Conservation (phyloP, 176 grass and related monocot species). For the Hyparrhenia diplandra region DNA sequence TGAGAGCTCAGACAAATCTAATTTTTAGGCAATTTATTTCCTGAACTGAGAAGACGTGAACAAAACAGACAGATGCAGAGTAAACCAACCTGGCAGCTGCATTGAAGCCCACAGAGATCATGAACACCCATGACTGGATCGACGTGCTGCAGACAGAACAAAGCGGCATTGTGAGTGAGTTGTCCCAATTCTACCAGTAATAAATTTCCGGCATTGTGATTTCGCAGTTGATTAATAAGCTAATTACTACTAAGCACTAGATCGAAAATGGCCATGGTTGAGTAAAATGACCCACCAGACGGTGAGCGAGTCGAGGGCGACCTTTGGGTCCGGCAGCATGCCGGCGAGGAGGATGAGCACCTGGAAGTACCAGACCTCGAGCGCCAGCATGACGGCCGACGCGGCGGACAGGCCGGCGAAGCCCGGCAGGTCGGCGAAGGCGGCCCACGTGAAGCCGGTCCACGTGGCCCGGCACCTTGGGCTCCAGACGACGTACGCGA, state of each 20-base stretch:
- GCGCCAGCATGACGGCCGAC: slow-evolving; percentile 87
- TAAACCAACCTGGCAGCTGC: slow-evolving; percentile 66
- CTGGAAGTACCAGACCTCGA: slow-evolving; percentile 96
- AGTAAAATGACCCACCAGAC: slow-evolving; percentile 54
- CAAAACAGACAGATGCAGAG: background rate
- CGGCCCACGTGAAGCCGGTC: slow-evolving; percentile 79
- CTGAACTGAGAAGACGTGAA: too few relatives aligned
- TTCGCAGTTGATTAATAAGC: too few relatives aligned
- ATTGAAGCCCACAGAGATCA: slow-evolving; percentile 94
- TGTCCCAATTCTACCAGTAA: background rate
- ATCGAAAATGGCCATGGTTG: background rate
- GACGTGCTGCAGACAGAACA: slow-evolving; percentile 51
- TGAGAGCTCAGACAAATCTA: background rate
- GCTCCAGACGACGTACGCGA: slow-evolving; percentile 70
- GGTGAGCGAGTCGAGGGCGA: slow-evolving; percentile 77
- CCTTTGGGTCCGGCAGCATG: slow-evolving; percentile 63
- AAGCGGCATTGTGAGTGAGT: background rate
- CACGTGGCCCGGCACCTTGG: slow-evolving; percentile 57
- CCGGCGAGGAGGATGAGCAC: slow-evolving; percentile 83
- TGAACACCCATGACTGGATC: slow-evolving; percentile 75
- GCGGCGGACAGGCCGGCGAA: slow-evolving; percentile 68
- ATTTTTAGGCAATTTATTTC: too few relatives aligned
- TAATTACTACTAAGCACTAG: background rate
- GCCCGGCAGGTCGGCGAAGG: slow-evolving; percentile 57
- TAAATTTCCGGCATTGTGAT: background rate